These are phyloP conservation scores for Viola pubescens DNA, from an alignment of 441 rosid species.

Conservation along the genomic window DNA sequence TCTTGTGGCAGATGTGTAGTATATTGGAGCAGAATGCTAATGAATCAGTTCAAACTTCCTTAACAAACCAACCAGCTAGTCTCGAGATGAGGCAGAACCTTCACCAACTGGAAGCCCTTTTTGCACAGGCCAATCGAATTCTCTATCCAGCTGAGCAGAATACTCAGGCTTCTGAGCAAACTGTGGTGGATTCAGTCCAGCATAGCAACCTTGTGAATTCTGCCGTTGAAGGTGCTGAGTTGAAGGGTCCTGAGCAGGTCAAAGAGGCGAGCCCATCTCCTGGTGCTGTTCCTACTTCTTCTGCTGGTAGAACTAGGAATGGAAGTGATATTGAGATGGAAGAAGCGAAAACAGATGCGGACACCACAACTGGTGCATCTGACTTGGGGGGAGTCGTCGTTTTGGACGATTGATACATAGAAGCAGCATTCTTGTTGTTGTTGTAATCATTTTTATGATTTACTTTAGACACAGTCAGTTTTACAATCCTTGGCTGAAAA, in stretches of 20 bases:
- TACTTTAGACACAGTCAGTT: neutral
- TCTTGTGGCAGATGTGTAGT: constrained; percentile 53
- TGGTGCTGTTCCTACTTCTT: constrained; percentile 3
- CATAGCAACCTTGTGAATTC: constrained; percentile 10
- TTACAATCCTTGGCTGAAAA: constrained; percentile 1
- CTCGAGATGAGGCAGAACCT: constrained; percentile 44
- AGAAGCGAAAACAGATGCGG: constrained; percentile 18
- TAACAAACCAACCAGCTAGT: constrained; percentile 36
- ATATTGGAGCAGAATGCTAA: constrained; percentile 40
- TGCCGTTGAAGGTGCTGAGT: constrained; percentile 20
- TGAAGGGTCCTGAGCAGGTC: constrained; percentile 9
- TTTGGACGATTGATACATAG: constrained; percentile 29
- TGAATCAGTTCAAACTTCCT: constrained; percentile 37
- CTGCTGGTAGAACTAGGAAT: constrained; percentile 4
- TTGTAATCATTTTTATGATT: neutral
- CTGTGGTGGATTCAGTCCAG: constrained; percentile 8
- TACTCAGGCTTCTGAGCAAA: constrained; percentile 15
- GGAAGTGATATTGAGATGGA: constrained; percentile 15
- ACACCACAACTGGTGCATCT: constrained; percentile 10
- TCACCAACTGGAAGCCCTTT: constrained; percentile 36
- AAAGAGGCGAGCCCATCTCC: constrained; percentile 4
- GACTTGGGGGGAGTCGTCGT: constrained; percentile 20
- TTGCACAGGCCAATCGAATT: constrained; percentile 31
- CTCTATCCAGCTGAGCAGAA: constrained; percentile 28
- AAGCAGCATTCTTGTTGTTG: constrained; percentile 1